Base-by-base conservation (phyloP, 331 rosid species). In the Pyracantha coccinea region DNA sequence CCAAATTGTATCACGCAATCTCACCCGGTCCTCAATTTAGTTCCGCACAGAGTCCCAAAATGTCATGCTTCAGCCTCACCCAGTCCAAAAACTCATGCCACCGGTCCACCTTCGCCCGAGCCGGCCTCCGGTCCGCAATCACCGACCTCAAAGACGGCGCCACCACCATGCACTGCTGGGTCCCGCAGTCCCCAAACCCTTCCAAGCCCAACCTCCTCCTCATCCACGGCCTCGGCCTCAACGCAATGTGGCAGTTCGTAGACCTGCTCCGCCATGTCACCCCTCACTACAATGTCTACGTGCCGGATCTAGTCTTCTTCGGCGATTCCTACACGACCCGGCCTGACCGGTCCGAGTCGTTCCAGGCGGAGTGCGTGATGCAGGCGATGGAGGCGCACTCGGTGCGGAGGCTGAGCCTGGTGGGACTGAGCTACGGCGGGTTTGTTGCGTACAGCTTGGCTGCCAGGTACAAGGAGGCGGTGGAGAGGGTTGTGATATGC, bases 391-490 rank as follows among this genome's bases (percentile, higher is more conserved):
- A 87, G 77, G 89, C 83, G 61, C 73, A 86, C 61, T 69, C 85
- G 19, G 92, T 83, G 16, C 16, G 15, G 72, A 78, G 61, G 79
- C 52, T 88, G 80, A 79, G 79, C 55, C 23, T 90, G 38, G 89
- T 87, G 71, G 97, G 93, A 62, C 81, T 90, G 69, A 92, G 97
- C 82, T 92, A 92, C 57, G 93, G 97, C 0, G 96, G 97, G 21
- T 88, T 90, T 10, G 92, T 88, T 0, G 97, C 75, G 19, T 92
- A 92, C 71, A 77, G 86, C 31, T 21, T 89, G 78, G 90, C 89
- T 13, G 93, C 80, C 63, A 72, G 44, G 82, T 77, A 71, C 11
- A n/a, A 3, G 20, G 92, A 79, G 27, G 77, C 45, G 15, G 96
- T 92, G 83, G 96, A 88, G 88, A 83, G 79, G 47, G 90, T 90